phyloP scores from a whole-genome alignment of 345 rosid species.

The Raphanus sativus region DNA sequence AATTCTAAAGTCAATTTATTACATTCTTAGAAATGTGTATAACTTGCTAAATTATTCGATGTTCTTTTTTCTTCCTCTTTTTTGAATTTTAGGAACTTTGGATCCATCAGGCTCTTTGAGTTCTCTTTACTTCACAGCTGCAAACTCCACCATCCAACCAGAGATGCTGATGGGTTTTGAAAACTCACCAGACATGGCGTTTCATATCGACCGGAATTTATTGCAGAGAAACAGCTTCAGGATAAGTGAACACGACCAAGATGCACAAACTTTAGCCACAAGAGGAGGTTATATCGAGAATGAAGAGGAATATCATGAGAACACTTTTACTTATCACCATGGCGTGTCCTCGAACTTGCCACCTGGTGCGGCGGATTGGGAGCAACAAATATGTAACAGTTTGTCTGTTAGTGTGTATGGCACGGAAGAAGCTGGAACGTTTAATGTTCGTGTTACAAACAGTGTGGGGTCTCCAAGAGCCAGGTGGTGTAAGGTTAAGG shows the following conservation, averaged over 20 bases:
- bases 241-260: slow-evolving; percentile 9
- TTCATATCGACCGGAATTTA: slow-evolving; percentile 17
- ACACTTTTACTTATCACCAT: slow-evolving; percentile 12
- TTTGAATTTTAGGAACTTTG: slow-evolving; percentile 3
- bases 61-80: background rate
- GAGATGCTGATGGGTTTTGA: slow-evolving; percentile 35
- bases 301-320: slow-evolving; percentile 17
- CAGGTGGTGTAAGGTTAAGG: slow-evolving; percentile 73
- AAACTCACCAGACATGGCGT: slow-evolving; percentile 15
- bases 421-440: slow-evolving; percentile 27
- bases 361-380: slow-evolving; percentile 37
- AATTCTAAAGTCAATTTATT: no score
- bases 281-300: background rate
- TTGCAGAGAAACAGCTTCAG: slow-evolving; percentile 22
- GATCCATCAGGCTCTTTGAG: slow-evolving; percentile 15
- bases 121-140: background rate
- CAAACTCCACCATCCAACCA: slow-evolving; percentile 27
- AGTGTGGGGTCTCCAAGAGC: slow-evolving; percentile 42
- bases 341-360: slow-evolving; percentile 33
- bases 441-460: slow-evolving; percentile 26
- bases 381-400: slow-evolving; percentile 15
- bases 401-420: slow-evolving; percentile 38
- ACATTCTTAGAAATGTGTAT: no score
- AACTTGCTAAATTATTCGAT: background rate
- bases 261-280: slow-evolving; percentile 7